Conservation (phyloP, 441 rosid genomes). For the Melastoma candidum region DNA sequence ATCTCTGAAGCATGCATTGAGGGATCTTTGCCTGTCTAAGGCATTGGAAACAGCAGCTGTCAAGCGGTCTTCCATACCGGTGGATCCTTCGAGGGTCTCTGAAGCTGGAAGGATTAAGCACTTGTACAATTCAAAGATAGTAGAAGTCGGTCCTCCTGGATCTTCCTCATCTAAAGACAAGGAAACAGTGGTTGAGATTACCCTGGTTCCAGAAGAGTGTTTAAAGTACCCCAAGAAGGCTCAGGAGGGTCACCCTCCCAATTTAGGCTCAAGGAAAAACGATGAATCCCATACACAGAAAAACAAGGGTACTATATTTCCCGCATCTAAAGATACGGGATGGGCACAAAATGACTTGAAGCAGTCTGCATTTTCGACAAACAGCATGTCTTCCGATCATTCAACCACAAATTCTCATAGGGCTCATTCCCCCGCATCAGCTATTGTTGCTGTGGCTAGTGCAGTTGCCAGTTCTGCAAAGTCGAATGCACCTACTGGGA, state of each 20-base stretch:
- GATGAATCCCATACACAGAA: constrained; percentile 5
- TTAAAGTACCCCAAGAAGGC: constrained; percentile 31
- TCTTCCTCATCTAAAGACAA: constrained; percentile 32
- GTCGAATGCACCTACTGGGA: too few relatives aligned
- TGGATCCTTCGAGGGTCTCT: constrained; percentile 44
- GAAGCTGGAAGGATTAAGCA: constrained; percentile 84
- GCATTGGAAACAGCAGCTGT: constrained; percentile 97
- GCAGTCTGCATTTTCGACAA: too few relatives aligned
- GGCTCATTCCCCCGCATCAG: too few relatives aligned
- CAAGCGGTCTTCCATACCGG: constrained; percentile 54
- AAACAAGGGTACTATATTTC: too few relatives aligned
- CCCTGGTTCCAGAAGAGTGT: constrained; percentile 39
- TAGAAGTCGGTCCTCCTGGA: constrained; percentile 37
- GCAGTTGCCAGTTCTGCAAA: too few relatives aligned
- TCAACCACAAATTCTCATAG: too few relatives aligned
- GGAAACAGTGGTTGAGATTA: constrained; percentile 43
- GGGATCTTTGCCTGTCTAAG: constrained; percentile 86
- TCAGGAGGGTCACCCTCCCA: constrained; percentile 32
- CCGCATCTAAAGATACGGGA: too few relatives aligned
- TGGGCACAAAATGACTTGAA: too few relatives aligned
- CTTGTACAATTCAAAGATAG: constrained; percentile 57
- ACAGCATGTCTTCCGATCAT: too few relatives aligned
- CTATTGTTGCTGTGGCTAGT: too few relatives aligned
- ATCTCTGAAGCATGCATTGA: constrained; percentile 83
- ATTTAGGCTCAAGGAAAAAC: constrained; percentile 33